A percentile compares a stretch with the other conserved stretches of the same genome.
Evolutionary conservation across 306 rosid genomes (phyloP).

Genomic region (Rosa multiflora): DNA sequence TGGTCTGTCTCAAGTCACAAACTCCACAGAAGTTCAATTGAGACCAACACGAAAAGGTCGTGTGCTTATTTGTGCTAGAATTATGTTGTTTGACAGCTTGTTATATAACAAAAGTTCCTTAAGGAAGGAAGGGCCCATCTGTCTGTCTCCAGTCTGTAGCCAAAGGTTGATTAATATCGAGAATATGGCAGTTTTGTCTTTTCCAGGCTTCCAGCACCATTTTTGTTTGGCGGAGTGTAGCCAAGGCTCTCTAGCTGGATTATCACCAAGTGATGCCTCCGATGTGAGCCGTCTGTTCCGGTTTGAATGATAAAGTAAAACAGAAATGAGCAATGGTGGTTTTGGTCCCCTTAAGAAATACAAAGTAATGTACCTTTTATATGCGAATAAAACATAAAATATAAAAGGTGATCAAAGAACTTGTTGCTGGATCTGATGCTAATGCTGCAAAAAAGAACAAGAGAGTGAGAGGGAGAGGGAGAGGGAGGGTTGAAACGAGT

Average conservation of each 20-base stretch:
- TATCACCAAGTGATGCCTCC: background rate
- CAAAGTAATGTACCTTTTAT: background rate
- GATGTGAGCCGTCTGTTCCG: background rate
- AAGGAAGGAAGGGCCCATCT: too few species aligned
- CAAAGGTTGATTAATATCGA: too few species aligned
- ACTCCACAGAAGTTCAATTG: background rate
- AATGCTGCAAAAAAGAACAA: background rate
- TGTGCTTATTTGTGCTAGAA: background rate
- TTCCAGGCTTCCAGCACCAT: background rate
- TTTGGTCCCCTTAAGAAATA: background rate
- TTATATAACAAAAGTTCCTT: background rate
- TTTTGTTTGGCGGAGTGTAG: background rate
- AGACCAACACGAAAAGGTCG: background rate
- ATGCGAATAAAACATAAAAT: background rate
- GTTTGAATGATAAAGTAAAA: background rate
- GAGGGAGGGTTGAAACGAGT: background rate
- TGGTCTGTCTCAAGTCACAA: background rate
- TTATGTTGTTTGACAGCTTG: background rate
- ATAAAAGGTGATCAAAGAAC: background rate
- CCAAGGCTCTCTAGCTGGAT: background rate
- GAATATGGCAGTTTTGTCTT: too few species aligned
- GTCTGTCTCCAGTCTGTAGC: too few species aligned
- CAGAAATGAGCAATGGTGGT: background rate
- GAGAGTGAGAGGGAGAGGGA: background rate
- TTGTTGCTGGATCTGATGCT: constrained; percentile 13